phyloP scores from a whole-genome alignment of 495 filamentous ascomycete genomes.

The Penicillium daleae region DNA sequence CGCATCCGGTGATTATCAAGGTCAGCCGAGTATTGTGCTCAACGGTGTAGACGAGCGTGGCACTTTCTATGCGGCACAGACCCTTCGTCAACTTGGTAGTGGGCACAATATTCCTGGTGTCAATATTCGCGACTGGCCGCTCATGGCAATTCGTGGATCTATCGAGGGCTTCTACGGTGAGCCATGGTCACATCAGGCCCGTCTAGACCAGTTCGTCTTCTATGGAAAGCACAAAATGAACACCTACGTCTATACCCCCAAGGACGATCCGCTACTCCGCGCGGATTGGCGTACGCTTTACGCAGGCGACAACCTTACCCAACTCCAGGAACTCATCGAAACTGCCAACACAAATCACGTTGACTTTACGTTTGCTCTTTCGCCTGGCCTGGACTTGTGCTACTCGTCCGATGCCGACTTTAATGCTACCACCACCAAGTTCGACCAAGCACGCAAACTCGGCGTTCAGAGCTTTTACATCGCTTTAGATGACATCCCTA shows the following conservation, averaged over 20 bases:
- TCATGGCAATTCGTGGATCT: conserved; percentile 25
- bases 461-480: conserved; percentile 22
- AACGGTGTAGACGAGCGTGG: conserved; percentile 24
- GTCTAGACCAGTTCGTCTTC: conserved; percentile 21
- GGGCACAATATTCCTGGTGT: conserved; percentile 12
- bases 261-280: conserved; percentile 23
- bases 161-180: conserved; percentile 26
- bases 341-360: conserved; percentile 24
- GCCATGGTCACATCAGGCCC: conserved; percentile 24
- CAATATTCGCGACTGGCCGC: conserved; percentile 24
- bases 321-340: conserved; percentile 19
- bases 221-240: conserved; percentile 27
- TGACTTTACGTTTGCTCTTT: conserved; percentile 23
- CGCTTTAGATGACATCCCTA: conserved; percentile 20
- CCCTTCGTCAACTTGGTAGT: conserved; percentile 19
- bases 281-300: conserved; percentile 23
- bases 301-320: conserved; percentile 10
- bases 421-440: conserved; percentile 16
- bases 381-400: conserved; percentile 19
- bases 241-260: conserved; percentile 24
- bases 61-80: conserved; percentile 24
- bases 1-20: conserved; percentile 13
- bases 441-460: conserved; percentile 19
- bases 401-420: conserved; percentile 19
- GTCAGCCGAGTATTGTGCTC: conserved; percentile 21